Conservation (phyloP, 345 rosid species). For the Orychophragmus violaceus region DNA sequence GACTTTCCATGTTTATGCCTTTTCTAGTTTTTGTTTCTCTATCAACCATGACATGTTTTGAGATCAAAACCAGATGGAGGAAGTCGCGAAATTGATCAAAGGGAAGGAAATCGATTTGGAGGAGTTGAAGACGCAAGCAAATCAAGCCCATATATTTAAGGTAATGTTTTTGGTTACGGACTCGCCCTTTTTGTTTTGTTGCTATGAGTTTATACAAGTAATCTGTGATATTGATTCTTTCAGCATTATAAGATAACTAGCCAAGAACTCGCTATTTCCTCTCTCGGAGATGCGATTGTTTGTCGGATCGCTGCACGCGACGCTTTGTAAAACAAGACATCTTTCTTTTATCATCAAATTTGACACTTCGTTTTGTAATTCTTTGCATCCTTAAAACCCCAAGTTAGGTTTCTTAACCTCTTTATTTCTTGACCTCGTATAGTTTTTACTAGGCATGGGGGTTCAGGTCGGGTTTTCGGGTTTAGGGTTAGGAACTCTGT, state of each 20-base stretch:
- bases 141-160: constrained; percentile 70
- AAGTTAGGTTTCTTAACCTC: not conserved
- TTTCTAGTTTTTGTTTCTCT: not conserved
- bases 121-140: constrained; percentile 56
- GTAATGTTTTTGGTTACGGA: constrained; percentile 24
- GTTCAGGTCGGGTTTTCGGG: too few species aligned
- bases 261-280: constrained; percentile 57
- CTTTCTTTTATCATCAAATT: not conserved
- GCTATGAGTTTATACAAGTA: not conserved
- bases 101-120: constrained; percentile 69
- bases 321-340: constrained; percentile 46
- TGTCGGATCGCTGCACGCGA: constrained; percentile 83
- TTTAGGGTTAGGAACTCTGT: too few species aligned
- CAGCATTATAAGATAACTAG: constrained; percentile 82
- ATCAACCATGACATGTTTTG: constrained; percentile 1
- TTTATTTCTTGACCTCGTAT: not conserved
- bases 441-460: too few species aligned
- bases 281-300: constrained; percentile 73
- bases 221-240: not conserved
- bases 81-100: constrained; percentile 44
- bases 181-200: not conserved
- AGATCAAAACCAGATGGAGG: constrained; percentile 48
- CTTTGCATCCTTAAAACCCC: not conserved
- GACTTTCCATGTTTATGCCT: not conserved
- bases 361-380: not conserved